phyloP scores from a whole-genome alignment of 2,329 filamentous ascomycete species.

The Pseudogymnoascus sp. region DNA sequence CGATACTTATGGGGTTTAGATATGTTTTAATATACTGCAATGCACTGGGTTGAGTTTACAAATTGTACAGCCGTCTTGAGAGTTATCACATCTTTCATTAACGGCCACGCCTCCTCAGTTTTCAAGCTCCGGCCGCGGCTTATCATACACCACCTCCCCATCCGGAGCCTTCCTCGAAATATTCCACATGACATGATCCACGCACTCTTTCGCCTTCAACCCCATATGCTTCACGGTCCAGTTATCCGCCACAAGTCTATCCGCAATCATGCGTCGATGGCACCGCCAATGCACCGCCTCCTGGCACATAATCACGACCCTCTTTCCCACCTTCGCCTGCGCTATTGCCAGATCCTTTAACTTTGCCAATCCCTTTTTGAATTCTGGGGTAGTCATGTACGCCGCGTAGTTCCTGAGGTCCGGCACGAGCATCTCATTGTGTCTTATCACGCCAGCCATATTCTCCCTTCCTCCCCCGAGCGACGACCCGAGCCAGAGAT shows the following conservation, averaged over 20 bases:
- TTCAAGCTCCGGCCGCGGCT: neutral
- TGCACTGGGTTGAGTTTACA: neutral
- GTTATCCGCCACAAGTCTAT: neutral
- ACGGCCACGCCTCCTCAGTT: neutral
- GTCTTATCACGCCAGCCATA: neutral
- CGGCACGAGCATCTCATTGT: neutral
- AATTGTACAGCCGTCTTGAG: neutral
- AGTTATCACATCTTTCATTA: neutral
- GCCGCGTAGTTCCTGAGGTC: neutral
- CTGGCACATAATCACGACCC: neutral
- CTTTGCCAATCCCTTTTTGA: neutral
- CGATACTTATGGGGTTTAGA: neutral
- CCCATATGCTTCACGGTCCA: neutral
- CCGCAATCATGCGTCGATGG: conserved; percentile 1
- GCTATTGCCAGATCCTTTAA: neutral
- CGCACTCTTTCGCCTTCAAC: neutral
- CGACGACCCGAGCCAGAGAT: neutral
- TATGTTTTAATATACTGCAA: neutral
- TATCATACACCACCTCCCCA: neutral
- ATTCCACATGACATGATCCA: neutral
- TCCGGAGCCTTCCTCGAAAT: neutral
- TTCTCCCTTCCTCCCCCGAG: neutral
- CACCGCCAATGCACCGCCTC: neutral
- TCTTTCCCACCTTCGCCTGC: neutral
- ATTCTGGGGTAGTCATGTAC: neutral